A percentile compares a stretch with the other conserved stretches of the same genome.
phyloP scores from a whole-genome alignment of 1,284 basidiomycete genomes.

The Leccinum huronense region DNA sequence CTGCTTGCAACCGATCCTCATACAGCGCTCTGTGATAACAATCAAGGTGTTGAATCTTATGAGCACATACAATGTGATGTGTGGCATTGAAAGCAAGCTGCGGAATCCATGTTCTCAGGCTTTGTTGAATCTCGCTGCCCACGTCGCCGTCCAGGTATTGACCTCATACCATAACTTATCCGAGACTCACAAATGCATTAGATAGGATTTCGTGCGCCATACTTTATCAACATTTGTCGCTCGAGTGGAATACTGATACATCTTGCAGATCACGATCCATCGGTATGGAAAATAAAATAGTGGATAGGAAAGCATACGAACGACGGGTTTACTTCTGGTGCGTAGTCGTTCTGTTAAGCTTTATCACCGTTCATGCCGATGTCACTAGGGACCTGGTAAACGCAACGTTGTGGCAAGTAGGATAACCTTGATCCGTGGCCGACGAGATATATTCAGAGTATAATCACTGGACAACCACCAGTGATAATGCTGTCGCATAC shows the following conservation, averaged over 20 bases:
- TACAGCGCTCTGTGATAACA: slow-evolving; percentile 44
- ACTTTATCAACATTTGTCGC: background rate
- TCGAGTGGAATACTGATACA: slow-evolving; percentile 10
- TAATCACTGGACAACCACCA: slow-evolving; percentile 52
- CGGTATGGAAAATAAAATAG: slow-evolving; percentile 50
- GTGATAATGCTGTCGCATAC: slow-evolving; percentile 43
- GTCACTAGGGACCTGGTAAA: slow-evolving; percentile 42
- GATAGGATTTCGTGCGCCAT: slow-evolving; percentile 49
- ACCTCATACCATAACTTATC: background rate
- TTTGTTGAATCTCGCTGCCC: slow-evolving; percentile 46
- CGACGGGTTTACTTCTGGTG: slow-evolving; percentile 53
- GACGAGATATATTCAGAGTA: slow-evolving; percentile 30
- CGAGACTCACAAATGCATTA: slow-evolving; percentile 21
- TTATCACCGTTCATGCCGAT: background rate
- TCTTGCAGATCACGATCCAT: slow-evolving; percentile 50
- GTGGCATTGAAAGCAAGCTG: slow-evolving; percentile 50
- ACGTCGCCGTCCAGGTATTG: slow-evolving; percentile 46
- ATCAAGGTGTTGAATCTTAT: slow-evolving; percentile 51
- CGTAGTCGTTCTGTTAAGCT: background rate
- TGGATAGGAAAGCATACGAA: slow-evolving; percentile 51
- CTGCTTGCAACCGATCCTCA: slow-evolving; percentile 45
- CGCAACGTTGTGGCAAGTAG: slow-evolving; percentile 43
- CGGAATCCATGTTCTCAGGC: slow-evolving; percentile 41
- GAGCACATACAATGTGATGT: slow-evolving; percentile 54
- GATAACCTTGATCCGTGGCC: background rate